Percentiles rank a stretch among this genome's conserved stretches.
phyloP scores from a whole-genome alignment of 768 basidiomycete species.

The Russula sp. region DNA sequence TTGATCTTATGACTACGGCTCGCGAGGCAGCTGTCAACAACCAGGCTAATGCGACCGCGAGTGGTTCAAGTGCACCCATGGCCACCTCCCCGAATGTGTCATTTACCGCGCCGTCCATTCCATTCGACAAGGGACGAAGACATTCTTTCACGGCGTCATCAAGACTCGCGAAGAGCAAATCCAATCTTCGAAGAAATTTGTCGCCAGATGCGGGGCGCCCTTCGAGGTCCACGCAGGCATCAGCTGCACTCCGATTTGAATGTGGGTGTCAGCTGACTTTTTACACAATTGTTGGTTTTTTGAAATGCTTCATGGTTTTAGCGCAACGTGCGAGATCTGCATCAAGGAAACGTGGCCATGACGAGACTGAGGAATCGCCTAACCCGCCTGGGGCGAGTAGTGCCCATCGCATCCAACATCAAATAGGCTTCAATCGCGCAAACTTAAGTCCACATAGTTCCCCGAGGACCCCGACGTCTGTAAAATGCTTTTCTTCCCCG shows the following conservation, averaged over 20 bases:
- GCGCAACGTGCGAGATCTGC: slow-evolving; percentile 72
- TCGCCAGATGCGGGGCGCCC: slow-evolving; percentile 38
- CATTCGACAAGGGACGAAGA: slow-evolving; percentile 28
- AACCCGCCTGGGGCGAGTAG: slow-evolving; percentile 33
- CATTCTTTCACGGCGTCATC: slow-evolving; percentile 29
- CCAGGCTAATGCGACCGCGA: slow-evolving; percentile 29
- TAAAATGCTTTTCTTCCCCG: slow-evolving; percentile 65
- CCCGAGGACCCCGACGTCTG: slow-evolving; percentile 69
- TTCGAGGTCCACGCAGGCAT: slow-evolving; percentile 32
- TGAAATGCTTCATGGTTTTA: slow-evolving; percentile 33
- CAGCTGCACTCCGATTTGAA: slow-evolving; percentile 36
- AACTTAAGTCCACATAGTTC: slow-evolving; percentile 69
- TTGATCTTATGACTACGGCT: slow-evolving; percentile 66
- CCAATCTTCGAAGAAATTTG: slow-evolving; percentile 35
- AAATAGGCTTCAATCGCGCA: slow-evolving; percentile 37
- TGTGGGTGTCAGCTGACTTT: slow-evolving; percentile 33
- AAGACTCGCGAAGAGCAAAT: slow-evolving; percentile 31
- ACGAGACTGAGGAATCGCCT: slow-evolving; percentile 57
- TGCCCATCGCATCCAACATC: slow-evolving; percentile 33
- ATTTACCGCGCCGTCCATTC: slow-evolving; percentile 12
- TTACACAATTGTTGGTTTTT: not conserved
- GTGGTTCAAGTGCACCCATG: slow-evolving; percentile 24
- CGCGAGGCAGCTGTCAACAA: slow-evolving; percentile 56
- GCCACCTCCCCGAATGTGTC: slow-evolving; percentile 7
- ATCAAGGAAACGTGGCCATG: slow-evolving; percentile 68